phyloP scores from a whole-genome alignment of 768 basidiomycete genomes.

The Kwoniella sp. region DNA sequence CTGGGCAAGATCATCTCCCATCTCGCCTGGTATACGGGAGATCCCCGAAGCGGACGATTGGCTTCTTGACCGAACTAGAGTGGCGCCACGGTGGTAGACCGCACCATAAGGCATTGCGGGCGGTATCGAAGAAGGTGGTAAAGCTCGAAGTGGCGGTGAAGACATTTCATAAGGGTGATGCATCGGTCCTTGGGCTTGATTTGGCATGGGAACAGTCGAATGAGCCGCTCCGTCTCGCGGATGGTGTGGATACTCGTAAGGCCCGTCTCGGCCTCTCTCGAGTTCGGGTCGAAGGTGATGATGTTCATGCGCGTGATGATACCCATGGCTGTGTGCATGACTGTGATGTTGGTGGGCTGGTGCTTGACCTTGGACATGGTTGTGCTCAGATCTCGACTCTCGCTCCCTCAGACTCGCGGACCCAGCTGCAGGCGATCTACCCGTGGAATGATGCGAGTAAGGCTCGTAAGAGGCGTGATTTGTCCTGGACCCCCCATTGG shows the following conservation, averaged over 20 bases:
- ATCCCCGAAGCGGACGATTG: conserved; percentile 21
- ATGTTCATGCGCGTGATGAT: background rate
- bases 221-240: background rate
- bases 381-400: conserved; percentile 1
- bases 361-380: background rate
- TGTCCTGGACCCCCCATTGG: background rate
- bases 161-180: conserved; percentile 16
- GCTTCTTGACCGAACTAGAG: conserved; percentile 15
- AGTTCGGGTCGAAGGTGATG: background rate
- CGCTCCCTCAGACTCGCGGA: conserved; percentile 2
- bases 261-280: conserved; percentile 1
- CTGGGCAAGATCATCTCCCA: conserved; percentile 2
- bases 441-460: background rate
- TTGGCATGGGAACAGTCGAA: conserved; percentile 11
- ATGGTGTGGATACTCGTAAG: conserved; percentile 6
- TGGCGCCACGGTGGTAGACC: conserved; percentile 2
- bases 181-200: conserved; percentile 1
- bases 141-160: conserved; percentile 23
- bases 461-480: conserved; percentile 8
- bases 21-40: conserved; percentile 3
- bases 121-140: conserved; percentile 22
- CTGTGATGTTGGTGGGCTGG: background rate
- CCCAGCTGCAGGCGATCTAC: conserved; percentile 15
- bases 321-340: background rate
- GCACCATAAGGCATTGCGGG: conserved; percentile 1